Conservation (phyloP, 2,329 filamentous ascomycete genomes). For the Curvularia lunata region DNA sequence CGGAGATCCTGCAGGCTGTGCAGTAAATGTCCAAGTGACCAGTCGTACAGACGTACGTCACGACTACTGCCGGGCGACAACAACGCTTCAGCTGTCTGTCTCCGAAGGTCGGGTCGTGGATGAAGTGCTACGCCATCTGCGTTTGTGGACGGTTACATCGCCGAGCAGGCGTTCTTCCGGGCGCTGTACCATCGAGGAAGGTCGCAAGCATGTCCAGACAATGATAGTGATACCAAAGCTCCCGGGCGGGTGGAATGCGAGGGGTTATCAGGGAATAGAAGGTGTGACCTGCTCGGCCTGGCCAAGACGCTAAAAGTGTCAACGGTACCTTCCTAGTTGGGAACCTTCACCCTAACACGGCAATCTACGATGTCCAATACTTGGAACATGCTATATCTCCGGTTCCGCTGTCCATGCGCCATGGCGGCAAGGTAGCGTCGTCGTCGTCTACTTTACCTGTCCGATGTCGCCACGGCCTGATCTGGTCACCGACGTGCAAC, state of each 20-base stretch:
- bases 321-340: conserved; percentile 34
- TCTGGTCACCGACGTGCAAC: conserved; percentile 19
- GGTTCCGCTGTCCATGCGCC: conserved; percentile 30
- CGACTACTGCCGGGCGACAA: conserved; percentile 11
- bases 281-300: conserved; percentile 29
- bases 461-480: conserved; percentile 32
- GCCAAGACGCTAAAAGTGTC: conserved; percentile 32
- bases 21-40: conserved; percentile 13
- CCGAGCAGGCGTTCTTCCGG: conserved; percentile 16
- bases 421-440: conserved; percentile 23
- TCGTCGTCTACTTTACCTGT: conserved; percentile 21
- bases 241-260: conserved; percentile 25
- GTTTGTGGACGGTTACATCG: conserved; percentile 18
- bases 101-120: conserved; percentile 34
- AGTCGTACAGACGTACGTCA: conserved; percentile 17
- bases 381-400: conserved; percentile 32
- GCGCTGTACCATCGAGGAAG: conserved; percentile 33
- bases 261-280: conserved; percentile 24
- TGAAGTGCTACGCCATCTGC: conserved; percentile 27
- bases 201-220: conserved; percentile 26
- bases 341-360: conserved; percentile 29
- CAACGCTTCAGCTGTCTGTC: conserved; percentile 12
- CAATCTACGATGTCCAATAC: conserved; percentile 32
- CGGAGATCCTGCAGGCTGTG: conserved; percentile 6
- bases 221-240: conserved; percentile 32